Evolutionary conservation across 2,329 filamentous ascomycete species (phyloP), one percentile per base, ranked within the genome.

Genomic region (Aspergillus spinulosporus): DNA sequence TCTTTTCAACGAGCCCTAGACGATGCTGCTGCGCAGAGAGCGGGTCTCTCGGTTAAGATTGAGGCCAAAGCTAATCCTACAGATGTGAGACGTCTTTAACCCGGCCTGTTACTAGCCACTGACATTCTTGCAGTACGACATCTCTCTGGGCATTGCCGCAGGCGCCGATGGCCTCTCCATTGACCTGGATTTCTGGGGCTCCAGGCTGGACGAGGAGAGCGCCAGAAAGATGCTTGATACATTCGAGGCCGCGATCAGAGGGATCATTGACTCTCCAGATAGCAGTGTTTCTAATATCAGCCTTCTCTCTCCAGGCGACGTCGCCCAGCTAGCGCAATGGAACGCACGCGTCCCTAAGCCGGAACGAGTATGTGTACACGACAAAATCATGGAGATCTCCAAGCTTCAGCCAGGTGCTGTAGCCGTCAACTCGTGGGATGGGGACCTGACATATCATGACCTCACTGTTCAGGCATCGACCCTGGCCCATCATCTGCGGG

Each of bases 351-450:
- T 44, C 6, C 42, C 42, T 8, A 44, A 44, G 9, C 8, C 42
- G 1, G 11, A 11, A 4, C 21, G 21, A 8, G 42, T 44, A 6
- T 44, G 42, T 28, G 42, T 44, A 4, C 42, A 44, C 26, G 42
- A 44, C 9, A 44, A 44, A 21, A 44, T 44, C 21, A n/a, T 44
- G 5, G 42, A 44, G 26, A 44, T 44, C 6, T n/a, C 42, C 12
- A 28, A n/a, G 15, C 42, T 44, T 1, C 49, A 44, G 26, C 26
- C 42, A 3, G 5, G 8, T 28, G 42, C 42, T 44, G 42, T 31
- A 5, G 50, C 50, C 32, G 50, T 52, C 9, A 36, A 32, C 12
- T 31, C 50, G 2, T 52, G 50, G 50, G 52, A 56, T 15, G 53
- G 53, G 9, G 29, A 47, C 14, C 14, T 56, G 11, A 39, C 53